Percentiles rank a stretch among this genome's conserved stretches.
Conservation (phyloP, 768 basidiomycete genomes). For the Phylloporus sp. region DNA sequence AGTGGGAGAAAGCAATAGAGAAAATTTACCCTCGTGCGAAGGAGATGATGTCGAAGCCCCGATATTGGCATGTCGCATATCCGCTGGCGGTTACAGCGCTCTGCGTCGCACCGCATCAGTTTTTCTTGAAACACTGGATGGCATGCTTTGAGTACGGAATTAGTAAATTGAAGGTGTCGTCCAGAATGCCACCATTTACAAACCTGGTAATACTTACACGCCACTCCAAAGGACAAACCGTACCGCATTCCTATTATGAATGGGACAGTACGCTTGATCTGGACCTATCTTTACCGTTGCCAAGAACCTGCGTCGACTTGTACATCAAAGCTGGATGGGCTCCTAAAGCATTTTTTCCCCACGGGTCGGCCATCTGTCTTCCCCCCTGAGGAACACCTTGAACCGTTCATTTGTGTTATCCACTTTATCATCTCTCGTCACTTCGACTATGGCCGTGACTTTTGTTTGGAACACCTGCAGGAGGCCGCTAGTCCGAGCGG, state of each 20-base stretch:
- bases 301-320: conserved; percentile 79
- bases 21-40: conserved; percentile 75
- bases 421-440: conserved; percentile 84
- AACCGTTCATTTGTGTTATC: conserved; percentile 71
- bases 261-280: conserved; percentile 76
- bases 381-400: conserved; percentile 71
- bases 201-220: conserved; percentile 1
- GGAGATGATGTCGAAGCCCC: conserved; percentile 82
- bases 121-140: conserved; percentile 81
- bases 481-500: conserved; percentile 50
- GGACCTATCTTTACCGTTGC: conserved; percentile 95
- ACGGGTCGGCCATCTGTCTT: conserved; percentile 55
- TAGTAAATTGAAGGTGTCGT: conserved; percentile 72
- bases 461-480: conserved; percentile 78
- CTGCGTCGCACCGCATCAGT: conserved; percentile 83
- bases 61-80: conserved; percentile 87
- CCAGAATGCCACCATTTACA: neutral
- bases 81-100: conserved; percentile 79
- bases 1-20: conserved; percentile 92
- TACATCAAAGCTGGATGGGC: conserved; percentile 70
- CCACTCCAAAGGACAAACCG: conserved; percentile 63
- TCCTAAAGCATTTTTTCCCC: conserved; percentile 80
- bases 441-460: conserved; percentile 79
- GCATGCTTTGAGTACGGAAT: conserved; percentile 68
- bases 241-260: conserved; percentile 71